A percentile compares a stretch with the other conserved stretches of the same genome.
phyloP scores from a whole-genome alignment of 345 rosid species.

The Camelina sativa region DNA sequence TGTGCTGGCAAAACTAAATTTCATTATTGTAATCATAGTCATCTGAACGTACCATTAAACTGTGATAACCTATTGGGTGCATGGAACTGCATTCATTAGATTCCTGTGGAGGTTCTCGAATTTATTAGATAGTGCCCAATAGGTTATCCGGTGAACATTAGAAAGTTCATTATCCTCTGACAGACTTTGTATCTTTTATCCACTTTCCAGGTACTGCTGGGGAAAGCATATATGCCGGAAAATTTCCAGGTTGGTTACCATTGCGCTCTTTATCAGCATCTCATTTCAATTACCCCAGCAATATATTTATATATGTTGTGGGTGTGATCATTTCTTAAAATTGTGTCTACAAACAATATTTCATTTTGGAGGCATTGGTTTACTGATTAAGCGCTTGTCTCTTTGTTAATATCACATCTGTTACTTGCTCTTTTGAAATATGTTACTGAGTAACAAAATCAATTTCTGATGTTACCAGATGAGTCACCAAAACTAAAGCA shows the following conservation, averaged over 20 bases:
- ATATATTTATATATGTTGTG: not conserved
- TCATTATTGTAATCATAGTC: not conserved
- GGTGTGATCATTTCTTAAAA: constrained; percentile 17
- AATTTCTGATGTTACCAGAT: constrained; percentile 57
- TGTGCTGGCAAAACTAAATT: constrained; percentile 2
- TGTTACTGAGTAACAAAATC: constrained; percentile 21
- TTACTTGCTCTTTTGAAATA: constrained; percentile 8
- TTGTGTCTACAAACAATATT: not conserved
- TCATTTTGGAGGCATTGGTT: constrained; percentile 16
- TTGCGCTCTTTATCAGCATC: constrained; percentile 8
- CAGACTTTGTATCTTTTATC: constrained; percentile 19
- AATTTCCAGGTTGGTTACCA: constrained; percentile 81
- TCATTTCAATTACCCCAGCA: constrained; percentile 20
- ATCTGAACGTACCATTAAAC: not conserved
- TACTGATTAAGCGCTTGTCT: not conserved
- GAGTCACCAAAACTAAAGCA: constrained; percentile 85
- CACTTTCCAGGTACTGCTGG: constrained; percentile 76
- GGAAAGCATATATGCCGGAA: constrained; percentile 85
- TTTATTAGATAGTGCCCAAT: constrained; percentile 14
- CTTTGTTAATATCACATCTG: not conserved
- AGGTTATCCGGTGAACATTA: constrained; percentile 22
- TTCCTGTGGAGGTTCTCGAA: constrained; percentile 25
- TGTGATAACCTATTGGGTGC: constrained; percentile 18
- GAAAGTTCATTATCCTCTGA: constrained; percentile 19
- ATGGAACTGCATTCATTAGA: constrained; percentile 26